Percentiles rank a stretch among this genome's conserved stretches.
Conservation (phyloP, 441 rosid genomes). For the Syzygium syzygioides region DNA sequence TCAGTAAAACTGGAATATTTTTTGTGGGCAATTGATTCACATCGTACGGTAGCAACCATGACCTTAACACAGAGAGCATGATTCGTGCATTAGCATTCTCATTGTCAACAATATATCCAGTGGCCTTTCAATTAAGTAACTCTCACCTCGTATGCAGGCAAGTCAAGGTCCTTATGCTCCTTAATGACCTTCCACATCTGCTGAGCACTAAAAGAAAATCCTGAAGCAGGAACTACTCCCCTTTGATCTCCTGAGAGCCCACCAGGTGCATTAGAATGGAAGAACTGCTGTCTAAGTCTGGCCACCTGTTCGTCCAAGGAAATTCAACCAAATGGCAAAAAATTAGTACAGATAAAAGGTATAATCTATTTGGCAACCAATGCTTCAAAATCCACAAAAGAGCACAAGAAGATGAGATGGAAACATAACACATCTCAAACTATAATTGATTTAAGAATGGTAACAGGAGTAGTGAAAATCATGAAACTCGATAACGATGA, state of each 20-base stretch:
- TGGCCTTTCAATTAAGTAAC: neutral
- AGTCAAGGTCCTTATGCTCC: slow-evolving; percentile 84
- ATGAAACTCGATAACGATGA: neutral
- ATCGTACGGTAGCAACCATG: slow-evolving; percentile 82
- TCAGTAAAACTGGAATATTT: slow-evolving; percentile 29
- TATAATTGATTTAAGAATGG: neutral
- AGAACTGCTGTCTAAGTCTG: slow-evolving; percentile 63
- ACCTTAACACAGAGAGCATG: slow-evolving; percentile 31
- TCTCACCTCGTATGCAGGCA: slow-evolving; percentile 81
- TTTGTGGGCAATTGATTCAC: slow-evolving; percentile 75
- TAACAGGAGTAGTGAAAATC: neutral
- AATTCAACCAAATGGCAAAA: neutral
- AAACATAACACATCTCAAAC: neutral
- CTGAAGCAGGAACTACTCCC: slow-evolving; percentile 83
- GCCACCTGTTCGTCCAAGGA: slow-evolving; percentile 10
- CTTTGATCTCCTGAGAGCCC: slow-evolving; percentile 82
- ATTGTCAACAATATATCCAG: neutral
- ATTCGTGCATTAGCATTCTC: neutral
- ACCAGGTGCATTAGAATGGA: slow-evolving; percentile 74
- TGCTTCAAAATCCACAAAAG: fast-evolving
- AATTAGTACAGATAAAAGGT: neutral
- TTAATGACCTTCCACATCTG: slow-evolving; percentile 79
- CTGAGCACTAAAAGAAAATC: slow-evolving; percentile 75
- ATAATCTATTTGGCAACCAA: neutral
- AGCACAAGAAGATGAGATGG: neutral